Conservation (phyloP, 140 eudicot species). For the Cichorium intybus region DNA sequence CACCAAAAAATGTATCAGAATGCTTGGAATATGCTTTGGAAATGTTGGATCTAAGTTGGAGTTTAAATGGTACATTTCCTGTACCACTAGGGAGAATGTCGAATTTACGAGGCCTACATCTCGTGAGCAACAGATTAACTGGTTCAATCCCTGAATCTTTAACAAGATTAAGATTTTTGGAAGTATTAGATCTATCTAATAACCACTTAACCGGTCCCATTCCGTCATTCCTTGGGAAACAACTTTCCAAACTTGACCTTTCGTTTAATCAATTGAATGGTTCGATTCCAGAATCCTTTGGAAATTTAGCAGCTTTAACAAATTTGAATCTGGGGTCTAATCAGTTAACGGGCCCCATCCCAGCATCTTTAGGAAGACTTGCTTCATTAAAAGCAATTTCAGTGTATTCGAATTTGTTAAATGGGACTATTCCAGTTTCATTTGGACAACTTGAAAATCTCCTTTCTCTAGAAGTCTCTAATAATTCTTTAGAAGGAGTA, state of each 20-base stretch:
- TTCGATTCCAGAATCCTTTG: background rate
- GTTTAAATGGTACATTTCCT: too few species aligned
- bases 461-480: background rate
- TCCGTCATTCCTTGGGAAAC: background rate
- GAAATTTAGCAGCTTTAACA: background rate
- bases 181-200: background rate
- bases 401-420: too few species aligned
- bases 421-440: background rate
- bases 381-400: too few species aligned
- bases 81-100: too few species aligned
- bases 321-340: background rate
- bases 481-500: too few species aligned
- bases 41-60: too few species aligned
- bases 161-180: background rate
- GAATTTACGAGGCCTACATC: background rate
- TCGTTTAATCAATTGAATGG: too few species aligned
- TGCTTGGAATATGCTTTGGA: too few species aligned
- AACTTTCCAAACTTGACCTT: background rate
- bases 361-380: background rate
- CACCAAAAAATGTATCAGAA: too few species aligned
- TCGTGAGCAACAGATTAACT: background rate
- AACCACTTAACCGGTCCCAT: background rate
- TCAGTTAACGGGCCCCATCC: background rate
- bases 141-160: background rate
- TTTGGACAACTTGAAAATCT: background rate